Evolutionary conservation across 1,284 basidiomycete genomes (phyloP).

Genomic region (Entoloma clypeatum): DNA sequence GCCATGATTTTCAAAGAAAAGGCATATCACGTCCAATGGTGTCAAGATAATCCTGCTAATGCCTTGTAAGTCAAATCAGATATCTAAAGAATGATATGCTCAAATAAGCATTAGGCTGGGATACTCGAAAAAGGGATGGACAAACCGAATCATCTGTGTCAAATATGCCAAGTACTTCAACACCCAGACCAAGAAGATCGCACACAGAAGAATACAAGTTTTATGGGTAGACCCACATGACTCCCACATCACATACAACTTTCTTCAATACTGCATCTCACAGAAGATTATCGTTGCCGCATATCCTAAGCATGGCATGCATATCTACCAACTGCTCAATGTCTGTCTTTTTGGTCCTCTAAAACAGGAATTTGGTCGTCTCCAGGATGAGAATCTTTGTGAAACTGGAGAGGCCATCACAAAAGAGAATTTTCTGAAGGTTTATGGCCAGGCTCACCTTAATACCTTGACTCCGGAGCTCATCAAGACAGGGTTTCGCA

Average conservation of each 20-base stretch:
- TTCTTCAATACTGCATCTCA: conserved; percentile 31
- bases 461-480: conserved; percentile 27
- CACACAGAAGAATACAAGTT: conserved; percentile 22
- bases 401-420: conserved; percentile 18
- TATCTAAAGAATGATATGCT: conserved; percentile 1
- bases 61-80: conserved; percentile 29
- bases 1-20: conserved; percentile 38
- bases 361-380: conserved; percentile 17
- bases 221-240: conserved; percentile 42
- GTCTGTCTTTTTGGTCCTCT: conserved; percentile 29
- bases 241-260: conserved; percentile 36
- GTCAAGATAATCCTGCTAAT: conserved; percentile 33
- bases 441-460: conserved; percentile 33
- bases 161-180: conserved; percentile 12
- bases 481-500: conserved; percentile 31
- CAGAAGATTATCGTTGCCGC: conserved; percentile 34
- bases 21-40: conserved; percentile 30
- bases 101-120: conserved; percentile 7
- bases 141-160: conserved; percentile 9
- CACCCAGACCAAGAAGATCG: conserved; percentile 27
- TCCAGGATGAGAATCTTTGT: conserved; percentile 22
- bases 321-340: conserved; percentile 42
- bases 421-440: conserved; percentile 33
- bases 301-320: conserved; percentile 39
- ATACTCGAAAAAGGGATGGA: conserved; percentile 14